Base-by-base conservation (phyloP, 2,329 filamentous ascomycete species). In the Fusarium mundagurra region DNA sequence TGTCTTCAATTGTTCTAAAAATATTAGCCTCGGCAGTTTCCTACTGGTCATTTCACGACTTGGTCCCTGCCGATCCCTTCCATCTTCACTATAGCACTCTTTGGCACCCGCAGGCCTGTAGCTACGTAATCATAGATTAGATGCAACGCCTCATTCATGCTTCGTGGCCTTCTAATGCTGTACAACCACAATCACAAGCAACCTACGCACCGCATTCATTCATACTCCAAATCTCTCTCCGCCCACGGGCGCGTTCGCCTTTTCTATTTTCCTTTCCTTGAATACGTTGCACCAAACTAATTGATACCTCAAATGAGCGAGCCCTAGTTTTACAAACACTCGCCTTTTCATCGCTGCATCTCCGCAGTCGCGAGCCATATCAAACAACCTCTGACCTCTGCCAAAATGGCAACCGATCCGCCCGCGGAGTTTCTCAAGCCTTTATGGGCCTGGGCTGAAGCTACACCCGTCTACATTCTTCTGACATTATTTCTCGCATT, bases 391-490 rank as follows among this genome's bases (percentile, higher is more conserved):
- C 41, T 43, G 31, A n/a, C 50, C 53, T 36, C 38, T 13, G 24
- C 45, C 64, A 71, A 45, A 39, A 77, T 76, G 73, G 64, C 69
- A 45, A 62, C 59, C 58, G 76, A 81, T 60, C 76, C 83, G 31
- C 78, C 86, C 34, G 75, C 77, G 68, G 81, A 79, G 66, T 78
- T 83, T 67, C 68, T 83, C 64, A 76, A 75, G 66, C 78, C 81
- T 51, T 75, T 84, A n/a, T 82, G 79, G 71, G 77, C 77, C 13
- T 82, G 82, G 76, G 74, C 82, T 41, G 78, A 79, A 63, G 82
- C 83, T 27, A 83, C 82, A 20, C 85, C 86, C 6, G 69, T 83
- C 24, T 79, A 85, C 65, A 71, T 85, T 10, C 74, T 87, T 8
- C 50, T 86, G 16, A 78, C 81, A 6, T 76, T 84, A 43, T 75